Base-by-base conservation (phyloP, 148 eudicot species). In the Arbutus unedo region DNA sequence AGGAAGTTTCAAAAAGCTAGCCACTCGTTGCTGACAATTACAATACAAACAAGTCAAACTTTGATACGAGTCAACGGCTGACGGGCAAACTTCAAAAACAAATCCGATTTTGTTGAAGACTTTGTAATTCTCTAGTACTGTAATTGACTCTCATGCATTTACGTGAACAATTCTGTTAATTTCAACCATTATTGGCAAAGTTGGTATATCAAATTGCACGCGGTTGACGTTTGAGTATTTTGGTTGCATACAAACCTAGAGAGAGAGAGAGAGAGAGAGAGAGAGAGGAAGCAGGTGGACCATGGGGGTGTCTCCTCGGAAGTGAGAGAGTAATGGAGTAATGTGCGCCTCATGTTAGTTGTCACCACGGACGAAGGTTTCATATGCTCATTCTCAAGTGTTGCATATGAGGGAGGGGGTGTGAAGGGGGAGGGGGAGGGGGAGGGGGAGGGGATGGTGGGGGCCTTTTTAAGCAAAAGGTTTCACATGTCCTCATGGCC, bases 401-500 rank as follows among this genome's bases (percentile, higher is more conserved):
- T 62, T 18, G n/a, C 54, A 55, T 56, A 49, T 60, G n/a, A 8
- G 31, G 23, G 0, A 7, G n/a, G 54, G 47, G 23, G 31, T 44
- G 19, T 0, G 23, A 19, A 18, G n/a, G 31, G 71, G 16, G 8
- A 18, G 38, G 78, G 25, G n/a, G n/a, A n/a, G n/a, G 54, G 47
- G 23, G 31, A 18, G n/a, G 31, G 71, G 16, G 8, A 18, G 38
- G 78, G 75, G 86, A 84, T 85, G 86, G 85, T 53, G 59, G 89
- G 84, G 74, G 38, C 0, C 66, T 76, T 60, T 70, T 78, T 81
- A 74, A 80, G 64, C 83, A 75, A 79, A 80, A 79, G 80, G 43
- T 62, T 82, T 80, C 90, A 88, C 90, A 81, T 88, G 90, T 67
- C 85, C 74, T 72, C 86, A 83, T 81, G 85, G 85, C 85, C 87